Evolutionary conservation across 768 basidiomycete genomes (phyloP), one percentile per base, ranked within the genome.

Genomic region (Pholiota conissans): DNA sequence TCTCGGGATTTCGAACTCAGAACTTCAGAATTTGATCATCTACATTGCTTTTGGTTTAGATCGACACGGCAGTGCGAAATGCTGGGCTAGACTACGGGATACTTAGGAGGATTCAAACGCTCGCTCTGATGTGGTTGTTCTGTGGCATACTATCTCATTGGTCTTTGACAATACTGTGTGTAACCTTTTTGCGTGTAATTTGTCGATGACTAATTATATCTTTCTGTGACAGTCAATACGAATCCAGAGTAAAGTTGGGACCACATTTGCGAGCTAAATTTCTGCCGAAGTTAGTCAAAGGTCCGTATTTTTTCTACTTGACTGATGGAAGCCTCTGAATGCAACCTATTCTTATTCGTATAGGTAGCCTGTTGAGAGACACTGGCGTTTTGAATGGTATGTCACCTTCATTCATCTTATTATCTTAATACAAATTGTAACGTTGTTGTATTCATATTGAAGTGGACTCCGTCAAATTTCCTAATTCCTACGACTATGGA

Each of bases 191-290:
- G 13, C 20, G n/a, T 5, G 2, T 45, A 22, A 24, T 45, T 5
- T 16, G 13, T 7, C 11, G 14, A 13, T 18, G 3, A 35, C n/a
- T 28, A 22, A 39, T 37, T 39, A 4, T 55, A 5, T 13, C 34
- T 18, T 42, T 30, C 5, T 18, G n/a, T 55, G 2, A 24, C 18
- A 34, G 18, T 9, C 34, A 61, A 58, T 51, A 34, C 40, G 32
- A 52, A 55, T 26, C 40, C 26, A 61, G 57, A 46, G 55, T 53
- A 2, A 52, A 56, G n/a, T 16, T 65, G 22, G 64, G 63, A 7
- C 74, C 69, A 1, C 68, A 70, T 40, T 64, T 80, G 1, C 72
- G 76, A 45, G 66, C 69, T 3, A 63, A 76, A 55, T 78, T 78
- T 53, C 59, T 76, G 14, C 80, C 80, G 0, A 65, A 65, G 32